A percentile compares a stretch with the other conserved stretches of the same genome.
phyloP scores from a whole-genome alignment of 1,284 basidiomycete species.

The Flammula alnicola region DNA sequence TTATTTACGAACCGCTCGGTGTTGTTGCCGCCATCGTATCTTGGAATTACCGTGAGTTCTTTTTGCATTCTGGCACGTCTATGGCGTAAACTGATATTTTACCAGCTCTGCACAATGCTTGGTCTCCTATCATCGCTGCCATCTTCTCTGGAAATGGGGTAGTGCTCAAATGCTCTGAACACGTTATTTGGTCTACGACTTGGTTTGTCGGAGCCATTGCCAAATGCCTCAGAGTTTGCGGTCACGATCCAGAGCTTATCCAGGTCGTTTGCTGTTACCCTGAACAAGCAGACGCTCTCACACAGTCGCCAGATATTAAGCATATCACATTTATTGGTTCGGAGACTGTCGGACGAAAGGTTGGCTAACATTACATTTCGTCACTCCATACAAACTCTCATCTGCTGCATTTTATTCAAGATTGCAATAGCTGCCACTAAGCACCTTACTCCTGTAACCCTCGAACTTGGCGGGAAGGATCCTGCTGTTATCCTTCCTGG shows the following conservation, averaged over 20 bases:
- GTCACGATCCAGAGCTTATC: slow-evolving; percentile 81
- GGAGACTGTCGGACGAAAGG: slow-evolving; percentile 86
- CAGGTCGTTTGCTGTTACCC: slow-evolving; percentile 92
- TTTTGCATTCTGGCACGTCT: not conserved
- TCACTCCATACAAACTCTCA: not conserved
- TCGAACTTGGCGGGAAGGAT: slow-evolving; percentile 91
- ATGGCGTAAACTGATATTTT: not conserved
- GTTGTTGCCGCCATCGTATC: slow-evolving; percentile 93
- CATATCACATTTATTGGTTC: slow-evolving; percentile 94
- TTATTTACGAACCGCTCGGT: slow-evolving; percentile 92
- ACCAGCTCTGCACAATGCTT: slow-evolving; percentile 87
- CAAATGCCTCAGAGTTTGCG: slow-evolving; percentile 76
- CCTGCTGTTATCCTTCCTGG: slow-evolving; percentile 77
- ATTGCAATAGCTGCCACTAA: slow-evolving; percentile 83
- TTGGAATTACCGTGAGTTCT: slow-evolving; percentile 85
- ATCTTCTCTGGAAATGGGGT: slow-evolving; percentile 92
- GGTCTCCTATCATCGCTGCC: slow-evolving; percentile 90
- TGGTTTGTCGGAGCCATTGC: slow-evolving; percentile 84
- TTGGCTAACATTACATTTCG: slow-evolving; percentile 34
- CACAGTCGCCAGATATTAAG: slow-evolving; percentile 78
- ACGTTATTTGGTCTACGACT: slow-evolving; percentile 86
- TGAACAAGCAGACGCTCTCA: slow-evolving; percentile 83
- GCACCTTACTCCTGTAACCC: slow-evolving; percentile 86
- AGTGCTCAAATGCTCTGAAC: slow-evolving; percentile 92
- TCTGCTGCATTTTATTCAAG: slow-evolving; percentile 39